These are phyloP conservation scores for Exophiala phaeomuriformis DNA, from an alignment of 2,329 filamentous ascomycete species.

Conservation along the genomic window DNA sequence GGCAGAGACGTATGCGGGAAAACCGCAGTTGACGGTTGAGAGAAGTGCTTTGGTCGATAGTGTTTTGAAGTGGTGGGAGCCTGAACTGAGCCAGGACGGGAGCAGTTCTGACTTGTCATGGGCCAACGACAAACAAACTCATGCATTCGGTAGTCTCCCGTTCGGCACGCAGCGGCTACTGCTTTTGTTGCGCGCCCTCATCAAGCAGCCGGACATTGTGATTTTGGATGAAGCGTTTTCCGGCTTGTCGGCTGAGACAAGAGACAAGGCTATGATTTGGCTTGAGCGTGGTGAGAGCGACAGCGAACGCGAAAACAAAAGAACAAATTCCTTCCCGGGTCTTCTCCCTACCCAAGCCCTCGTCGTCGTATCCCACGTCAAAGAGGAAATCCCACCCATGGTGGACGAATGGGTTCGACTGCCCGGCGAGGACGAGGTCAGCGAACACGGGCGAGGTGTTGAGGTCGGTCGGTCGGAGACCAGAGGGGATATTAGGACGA, in stretches of 20 bases:
- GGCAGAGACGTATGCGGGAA: conserved; percentile 75
- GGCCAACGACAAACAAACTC: conserved; percentile 16
- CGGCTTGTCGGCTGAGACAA: conserved; percentile 70
- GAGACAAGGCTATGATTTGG: conserved; percentile 83
- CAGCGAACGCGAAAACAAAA: background rate
- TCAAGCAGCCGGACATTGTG: conserved; percentile 73
- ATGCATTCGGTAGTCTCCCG: conserved; percentile 63
- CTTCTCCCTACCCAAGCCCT: conserved; percentile 67
- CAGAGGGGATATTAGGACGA: conserved; percentile 13
- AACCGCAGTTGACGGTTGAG: conserved; percentile 55
- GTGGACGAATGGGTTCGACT: conserved; percentile 80
- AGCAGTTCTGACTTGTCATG: conserved; percentile 19
- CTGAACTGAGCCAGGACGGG: conserved; percentile 60
- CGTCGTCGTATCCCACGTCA: conserved; percentile 85
- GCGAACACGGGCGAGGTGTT: conserved; percentile 17
- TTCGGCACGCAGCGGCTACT: conserved; percentile 79
- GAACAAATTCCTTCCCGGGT: conserved; percentile 51
- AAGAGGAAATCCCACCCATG: conserved; percentile 79
- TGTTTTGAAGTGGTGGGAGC: conserved; percentile 67
- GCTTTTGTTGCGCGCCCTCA: conserved; percentile 72
- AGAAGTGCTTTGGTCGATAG: conserved; percentile 58
- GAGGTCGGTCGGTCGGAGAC: conserved; percentile 13
- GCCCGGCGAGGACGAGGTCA: conserved; percentile 42
- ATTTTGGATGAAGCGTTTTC: conserved; percentile 84
- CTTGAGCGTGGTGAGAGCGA: conserved; percentile 58